Evolutionary conservation across 495 filamentous ascomycete species (phyloP).

Genomic region (Tuber microsphaerosporum): DNA sequence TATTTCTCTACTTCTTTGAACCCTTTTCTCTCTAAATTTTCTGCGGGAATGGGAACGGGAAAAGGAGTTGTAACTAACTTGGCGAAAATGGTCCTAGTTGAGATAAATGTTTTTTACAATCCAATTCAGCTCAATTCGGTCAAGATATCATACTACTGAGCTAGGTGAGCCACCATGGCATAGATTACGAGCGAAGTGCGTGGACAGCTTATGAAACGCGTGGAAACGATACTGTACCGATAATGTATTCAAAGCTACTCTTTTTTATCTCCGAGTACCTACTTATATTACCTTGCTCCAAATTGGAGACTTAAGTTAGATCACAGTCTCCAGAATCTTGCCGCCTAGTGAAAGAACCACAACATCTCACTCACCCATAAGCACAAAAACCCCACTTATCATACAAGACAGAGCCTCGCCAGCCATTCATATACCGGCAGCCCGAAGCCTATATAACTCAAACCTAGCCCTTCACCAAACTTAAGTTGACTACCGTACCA

Average conservation of each 20-base stretch:
- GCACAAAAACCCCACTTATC: neutral
- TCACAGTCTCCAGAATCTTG: neutral
- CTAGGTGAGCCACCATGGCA: neutral
- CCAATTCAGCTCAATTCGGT: neutral
- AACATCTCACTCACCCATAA: neutral
- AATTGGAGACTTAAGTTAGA: neutral
- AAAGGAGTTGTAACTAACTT: neutral
- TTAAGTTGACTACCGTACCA: too few relatives aligned
- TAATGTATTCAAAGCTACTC: too few relatives aligned
- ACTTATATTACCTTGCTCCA: neutral
- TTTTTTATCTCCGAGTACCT: too few relatives aligned
- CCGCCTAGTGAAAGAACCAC: neutral
- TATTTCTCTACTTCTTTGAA: neutral
- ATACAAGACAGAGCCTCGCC: too few relatives aligned
- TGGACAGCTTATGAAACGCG: neutral
- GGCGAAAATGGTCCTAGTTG: neutral
- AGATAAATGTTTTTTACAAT: neutral
- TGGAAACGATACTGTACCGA: neutral
- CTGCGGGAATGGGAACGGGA: neutral
- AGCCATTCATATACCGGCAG: too few relatives aligned
- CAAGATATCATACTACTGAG: neutral
- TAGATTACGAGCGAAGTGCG: neutral
- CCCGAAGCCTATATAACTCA: too few relatives aligned
- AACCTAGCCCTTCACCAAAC: too few relatives aligned
- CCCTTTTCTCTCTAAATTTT: neutral